phyloP scores from a whole-genome alignment of 495 filamentous ascomycete genomes.

The Cenococcum geophilum region DNA sequence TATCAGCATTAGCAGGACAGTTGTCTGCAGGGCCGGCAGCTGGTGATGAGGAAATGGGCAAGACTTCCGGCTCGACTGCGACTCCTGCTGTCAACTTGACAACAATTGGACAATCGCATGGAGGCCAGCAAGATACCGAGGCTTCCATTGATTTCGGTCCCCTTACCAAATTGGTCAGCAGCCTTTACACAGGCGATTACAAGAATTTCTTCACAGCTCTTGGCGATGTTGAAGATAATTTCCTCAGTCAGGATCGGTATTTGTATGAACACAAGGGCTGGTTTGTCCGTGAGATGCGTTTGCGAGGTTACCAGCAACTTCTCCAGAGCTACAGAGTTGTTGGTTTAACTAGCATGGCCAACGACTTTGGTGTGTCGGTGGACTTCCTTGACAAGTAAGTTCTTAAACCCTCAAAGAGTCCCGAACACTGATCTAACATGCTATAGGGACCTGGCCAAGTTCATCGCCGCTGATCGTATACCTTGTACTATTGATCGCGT shows the following conservation, averaged over 20 bases:
- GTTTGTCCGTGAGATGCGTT: constrained; percentile 97
- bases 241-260: constrained; percentile 89
- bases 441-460: constrained; percentile 81
- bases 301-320: constrained; percentile 90
- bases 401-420: not conserved
- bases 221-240: constrained; percentile 86
- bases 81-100: constrained; percentile 75
- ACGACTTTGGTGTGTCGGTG: constrained; percentile 89
- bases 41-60: constrained; percentile 73
- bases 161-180: constrained; percentile 81
- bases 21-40: constrained; percentile 71
- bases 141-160: constrained; percentile 69
- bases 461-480: constrained; percentile 90
- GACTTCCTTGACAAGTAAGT: constrained; percentile 89
- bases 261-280: constrained; percentile 87
- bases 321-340: constrained; percentile 98
- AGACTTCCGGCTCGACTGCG: constrained; percentile 47
- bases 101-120: constrained; percentile 58
- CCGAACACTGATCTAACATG: constrained; percentile 18
- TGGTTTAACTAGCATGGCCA: constrained; percentile 88
- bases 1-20: constrained; percentile 70
- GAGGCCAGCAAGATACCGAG: constrained; percentile 67
- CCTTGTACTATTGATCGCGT: constrained; percentile 97
- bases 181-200: constrained; percentile 88
- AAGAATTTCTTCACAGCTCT: constrained; percentile 86